phyloP scores from a whole-genome alignment of 2,329 filamentous ascomycete species.

The Penicillium sp. region DNA sequence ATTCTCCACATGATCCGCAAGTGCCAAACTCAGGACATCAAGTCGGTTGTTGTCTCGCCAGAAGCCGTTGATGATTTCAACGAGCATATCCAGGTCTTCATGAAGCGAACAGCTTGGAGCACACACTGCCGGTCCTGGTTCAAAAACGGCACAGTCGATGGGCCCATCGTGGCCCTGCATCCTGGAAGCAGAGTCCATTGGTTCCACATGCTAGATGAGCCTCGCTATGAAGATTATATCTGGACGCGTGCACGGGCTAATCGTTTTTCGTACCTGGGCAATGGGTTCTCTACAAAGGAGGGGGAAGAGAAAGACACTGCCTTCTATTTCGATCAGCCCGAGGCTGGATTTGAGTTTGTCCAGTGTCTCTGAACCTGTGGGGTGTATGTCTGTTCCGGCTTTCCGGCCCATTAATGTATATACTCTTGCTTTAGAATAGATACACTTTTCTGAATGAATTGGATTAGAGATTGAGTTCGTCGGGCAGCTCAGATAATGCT shows the following conservation, averaged over 20 bases:
- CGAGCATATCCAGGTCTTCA: conserved; percentile 50
- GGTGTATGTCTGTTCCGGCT: too few species aligned
- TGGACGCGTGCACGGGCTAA: not conserved
- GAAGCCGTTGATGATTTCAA: conserved; percentile 23
- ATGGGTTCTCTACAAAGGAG: conserved; percentile 3
- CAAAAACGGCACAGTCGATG: conserved; percentile 12
- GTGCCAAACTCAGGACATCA: conserved; percentile 55
- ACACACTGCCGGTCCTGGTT: conserved; percentile 7
- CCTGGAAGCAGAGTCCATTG: conserved; percentile 10
- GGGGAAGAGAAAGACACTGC: not conserved
- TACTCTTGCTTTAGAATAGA: too few species aligned
- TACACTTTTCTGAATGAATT: too few species aligned
- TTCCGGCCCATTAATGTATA: too few species aligned
- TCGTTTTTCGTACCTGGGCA: conserved; percentile 14
- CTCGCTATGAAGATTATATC: conserved; percentile 7
- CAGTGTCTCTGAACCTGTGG: too few species aligned
- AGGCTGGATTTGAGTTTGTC: too few species aligned
- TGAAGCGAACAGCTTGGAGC: conserved; percentile 35
- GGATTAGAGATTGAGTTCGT: too few species aligned
- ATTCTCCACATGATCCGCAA: conserved; percentile 52
- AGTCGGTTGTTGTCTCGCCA: conserved; percentile 49
- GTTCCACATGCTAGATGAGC: conserved; percentile 10
- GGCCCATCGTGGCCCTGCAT: conserved; percentile 1
- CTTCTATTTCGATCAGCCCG: too few species aligned
- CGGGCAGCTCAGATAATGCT: too few species aligned